These are phyloP conservation scores for Russula compacta DNA, from an alignment of 768 basidiomycete species.

Conservation along the genomic window DNA sequence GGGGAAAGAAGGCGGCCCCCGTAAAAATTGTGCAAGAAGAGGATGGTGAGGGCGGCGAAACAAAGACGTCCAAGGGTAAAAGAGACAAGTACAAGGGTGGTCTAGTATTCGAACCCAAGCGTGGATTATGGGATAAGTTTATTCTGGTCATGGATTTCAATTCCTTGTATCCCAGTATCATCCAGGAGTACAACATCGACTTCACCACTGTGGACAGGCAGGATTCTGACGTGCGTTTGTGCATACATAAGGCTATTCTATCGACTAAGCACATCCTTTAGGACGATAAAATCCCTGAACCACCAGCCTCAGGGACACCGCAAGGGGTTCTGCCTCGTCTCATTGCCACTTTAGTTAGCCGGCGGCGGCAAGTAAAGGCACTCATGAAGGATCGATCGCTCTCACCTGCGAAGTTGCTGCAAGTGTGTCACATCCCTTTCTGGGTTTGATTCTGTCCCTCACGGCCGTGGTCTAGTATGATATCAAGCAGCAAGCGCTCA, in stretches of 20 bases:
- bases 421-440: constrained; percentile 40
- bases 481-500: constrained; percentile 94
- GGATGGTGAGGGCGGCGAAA: constrained; percentile 32
- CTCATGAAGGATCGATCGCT: constrained; percentile 85
- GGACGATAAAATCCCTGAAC: constrained; percentile 86
- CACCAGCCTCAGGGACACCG: constrained; percentile 56
- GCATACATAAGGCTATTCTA: background rate
- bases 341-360: constrained; percentile 90
- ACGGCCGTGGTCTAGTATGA: constrained; percentile 54
- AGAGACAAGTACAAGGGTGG: constrained; percentile 98
- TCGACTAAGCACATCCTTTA: constrained; percentile 29
- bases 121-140: constrained; percentile 92
- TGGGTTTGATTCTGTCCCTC: background rate
- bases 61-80: constrained; percentile 52
- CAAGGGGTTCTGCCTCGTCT: constrained; percentile 95
- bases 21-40: constrained; percentile 51
- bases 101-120: constrained; percentile 92
- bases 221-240: constrained; percentile 40
- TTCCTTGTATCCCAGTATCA: constrained; percentile 97
- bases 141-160: constrained; percentile 99
- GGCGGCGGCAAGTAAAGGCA: constrained; percentile 83
- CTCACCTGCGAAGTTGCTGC: constrained; percentile 66
- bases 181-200: constrained; percentile 99
- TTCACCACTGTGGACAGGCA: constrained; percentile 87
- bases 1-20: constrained; percentile 59